A percentile compares a stretch with the other conserved stretches of the same genome.
Evolutionary conservation across 345 rosid species (phyloP).

Genomic region (Jatropha curcas): DNA sequence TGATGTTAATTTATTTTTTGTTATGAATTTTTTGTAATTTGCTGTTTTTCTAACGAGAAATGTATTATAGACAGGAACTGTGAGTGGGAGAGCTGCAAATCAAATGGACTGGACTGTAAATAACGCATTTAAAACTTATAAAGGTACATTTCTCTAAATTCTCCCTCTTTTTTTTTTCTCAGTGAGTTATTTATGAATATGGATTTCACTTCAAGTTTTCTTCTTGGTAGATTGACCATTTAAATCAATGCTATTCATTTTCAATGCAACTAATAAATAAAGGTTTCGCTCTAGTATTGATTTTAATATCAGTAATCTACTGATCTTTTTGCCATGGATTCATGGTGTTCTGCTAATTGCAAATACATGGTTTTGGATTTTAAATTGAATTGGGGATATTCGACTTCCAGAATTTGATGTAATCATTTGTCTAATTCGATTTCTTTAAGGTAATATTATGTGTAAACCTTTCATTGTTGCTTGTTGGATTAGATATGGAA

Average conservation of each 20-base stretch:
- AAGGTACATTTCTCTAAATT: slow-evolving; percentile 47
- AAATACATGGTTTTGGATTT: neutral
- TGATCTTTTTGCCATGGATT: neutral
- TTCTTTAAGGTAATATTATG: no score
- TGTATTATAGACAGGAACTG: slow-evolving; percentile 23
- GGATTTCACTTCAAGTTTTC: neutral
- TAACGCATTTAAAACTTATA: slow-evolving; percentile 72
- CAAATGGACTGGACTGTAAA: slow-evolving; percentile 84
- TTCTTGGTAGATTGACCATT: neutral
- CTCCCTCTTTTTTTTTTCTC: neutral
- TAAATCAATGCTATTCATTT: neutral
- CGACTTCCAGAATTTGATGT: neutral
- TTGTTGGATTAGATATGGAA: slow-evolving; percentile 59
- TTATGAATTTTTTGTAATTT: neutral
- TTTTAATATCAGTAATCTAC: neutral
- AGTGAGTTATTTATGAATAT: no score
- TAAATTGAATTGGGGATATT: neutral
- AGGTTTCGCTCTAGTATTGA: neutral
- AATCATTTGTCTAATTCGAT: neutral
- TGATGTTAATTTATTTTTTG: neutral
- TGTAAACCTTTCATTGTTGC: slow-evolving; percentile 19
- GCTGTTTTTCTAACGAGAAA: neutral
- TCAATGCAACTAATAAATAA: neutral
- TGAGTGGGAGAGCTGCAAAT: slow-evolving; percentile 36
- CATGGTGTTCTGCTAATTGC: neutral